Base-by-base conservation (phyloP, 1,284 basidiomycete species). In the Papiliotrema terrestris region DNA sequence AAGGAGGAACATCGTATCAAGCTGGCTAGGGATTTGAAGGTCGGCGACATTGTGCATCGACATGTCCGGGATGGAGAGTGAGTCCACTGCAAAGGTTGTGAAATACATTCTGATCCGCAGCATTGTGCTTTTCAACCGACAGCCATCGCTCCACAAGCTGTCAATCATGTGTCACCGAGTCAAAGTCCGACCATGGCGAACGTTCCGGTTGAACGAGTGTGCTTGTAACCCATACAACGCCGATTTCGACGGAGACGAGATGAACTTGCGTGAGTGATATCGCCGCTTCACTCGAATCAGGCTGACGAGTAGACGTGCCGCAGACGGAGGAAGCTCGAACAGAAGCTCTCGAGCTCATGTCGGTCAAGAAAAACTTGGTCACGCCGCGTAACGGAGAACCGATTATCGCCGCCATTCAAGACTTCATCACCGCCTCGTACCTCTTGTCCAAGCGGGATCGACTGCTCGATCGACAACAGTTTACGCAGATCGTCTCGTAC, bases 161-260 rank as follows among this genome's bases (percentile, higher is more conserved):
- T 97, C 94, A 1, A 98, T 99, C 75, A 98, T 98, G 92, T 97
- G 93, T 72, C 96, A 99, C 79, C 82, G 93, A 61, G 95, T 87
- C 62, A 67, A 83, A 66, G 85, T 99, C 54, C 83, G 96, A 32
- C 96, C 96, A 37, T 99, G 96, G 96, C 81, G 95, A 63, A 93
- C 96, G 1, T 97, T 99, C 80, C 85, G 96, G 47, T 80, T 99
- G 55, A 99, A 99, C 73, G 96, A 99, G 75, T 99, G 96, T 84
- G 96, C 96, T 9, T 99, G 96, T 78, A 95, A 92, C 51, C 96
- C 96, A 2, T 99, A 99, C 80, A 98, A 98, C 72, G 96, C 96
- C 52, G 96, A 99, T 80, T 99, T 99, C 69, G 96, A 99, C 73
- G 96, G 96, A 61, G 96, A 99, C 74, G 96, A 99, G 78, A 99